These are phyloP conservation scores for Glomus cerebriforme DNA, from an alignment of 192 early-diverging fungal species.

Conservation along the genomic window DNA sequence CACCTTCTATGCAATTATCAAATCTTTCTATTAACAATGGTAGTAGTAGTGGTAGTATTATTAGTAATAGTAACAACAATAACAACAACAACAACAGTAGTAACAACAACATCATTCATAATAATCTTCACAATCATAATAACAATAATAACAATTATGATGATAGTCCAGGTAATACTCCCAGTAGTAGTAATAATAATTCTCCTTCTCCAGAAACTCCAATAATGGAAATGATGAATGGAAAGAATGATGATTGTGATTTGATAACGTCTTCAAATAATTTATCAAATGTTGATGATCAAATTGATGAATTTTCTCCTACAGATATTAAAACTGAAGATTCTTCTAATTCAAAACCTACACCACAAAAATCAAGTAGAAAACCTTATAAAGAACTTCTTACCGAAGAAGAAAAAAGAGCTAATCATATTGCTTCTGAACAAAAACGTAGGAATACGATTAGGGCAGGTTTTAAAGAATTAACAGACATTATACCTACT, in stretches of 20 bases:
- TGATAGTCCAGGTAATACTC: conserved; percentile 16
- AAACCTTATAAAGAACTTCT: conserved; percentile 65
- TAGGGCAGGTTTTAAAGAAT: conserved; percentile 83
- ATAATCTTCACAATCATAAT: background rate
- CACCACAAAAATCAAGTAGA: conserved; percentile 36
- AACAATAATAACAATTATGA: conserved; percentile 22
- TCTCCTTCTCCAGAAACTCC: conserved; percentile 29
- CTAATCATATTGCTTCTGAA: conserved; percentile 76
- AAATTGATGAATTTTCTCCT: conserved; percentile 29
- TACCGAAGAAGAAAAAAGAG: conserved; percentile 74
- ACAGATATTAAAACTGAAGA: conserved; percentile 14
- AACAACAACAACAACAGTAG: conserved; percentile 22
- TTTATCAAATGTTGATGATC: background rate
- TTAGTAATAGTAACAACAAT: too few species aligned
- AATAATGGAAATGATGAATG: conserved; percentile 27
- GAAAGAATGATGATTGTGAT: conserved; percentile 32
- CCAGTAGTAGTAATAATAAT: conserved; percentile 12
- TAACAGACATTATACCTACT: conserved; percentile 83
- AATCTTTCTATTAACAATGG: conserved; percentile 40
- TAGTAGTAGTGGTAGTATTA: too few species aligned
- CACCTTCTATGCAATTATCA: conserved; percentile 36
- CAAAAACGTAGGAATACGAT: conserved; percentile 75
- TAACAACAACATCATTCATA: background rate
- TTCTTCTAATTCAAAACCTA: conserved; percentile 12
- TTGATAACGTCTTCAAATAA: conserved; percentile 25